A percentile compares a stretch with the other conserved stretches of the same genome.
phyloP scores from a whole-genome alignment of 2,329 filamentous ascomycete species.

The Nemania abortiva region DNA sequence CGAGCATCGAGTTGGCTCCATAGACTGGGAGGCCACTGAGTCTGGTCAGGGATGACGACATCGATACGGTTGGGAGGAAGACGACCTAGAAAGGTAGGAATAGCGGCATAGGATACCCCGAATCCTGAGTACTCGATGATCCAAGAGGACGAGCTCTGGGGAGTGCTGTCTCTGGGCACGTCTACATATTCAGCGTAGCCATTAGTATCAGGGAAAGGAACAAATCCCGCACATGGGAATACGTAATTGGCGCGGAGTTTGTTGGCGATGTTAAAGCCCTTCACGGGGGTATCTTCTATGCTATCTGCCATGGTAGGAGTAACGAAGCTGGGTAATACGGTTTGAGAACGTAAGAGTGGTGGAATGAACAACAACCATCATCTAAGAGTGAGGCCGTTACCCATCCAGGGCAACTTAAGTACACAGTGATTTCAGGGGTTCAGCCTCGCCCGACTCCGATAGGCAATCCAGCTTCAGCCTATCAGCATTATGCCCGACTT shows the following conservation, averaged over 20 bases:
- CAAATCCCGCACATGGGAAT: slow-evolving; percentile 13
- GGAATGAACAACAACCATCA: slow-evolving; percentile 3
- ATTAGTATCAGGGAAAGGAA: slow-evolving; percentile 20
- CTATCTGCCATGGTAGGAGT: slow-evolving; percentile 13
- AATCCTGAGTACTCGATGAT: slow-evolving; percentile 16
- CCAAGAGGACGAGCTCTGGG: slow-evolving; percentile 17
- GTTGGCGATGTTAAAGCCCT: slow-evolving; percentile 16
- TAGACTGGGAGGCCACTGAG: slow-evolving; percentile 17
- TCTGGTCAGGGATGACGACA: slow-evolving; percentile 24
- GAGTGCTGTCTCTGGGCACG: slow-evolving; percentile 20
- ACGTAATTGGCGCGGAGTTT: slow-evolving; percentile 18
- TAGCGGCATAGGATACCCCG: slow-evolving; percentile 15
- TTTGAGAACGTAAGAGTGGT: slow-evolving; percentile 3
- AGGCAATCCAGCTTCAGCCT: background rate
- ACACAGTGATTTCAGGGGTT: no score
- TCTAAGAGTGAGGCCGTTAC: background rate
- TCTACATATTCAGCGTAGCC: slow-evolving; percentile 18
- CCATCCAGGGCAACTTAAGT: background rate
- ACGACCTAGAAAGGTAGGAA: slow-evolving; percentile 17
- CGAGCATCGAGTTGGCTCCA: slow-evolving; percentile 22
- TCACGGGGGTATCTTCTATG: slow-evolving; percentile 1
- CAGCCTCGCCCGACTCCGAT: background rate
- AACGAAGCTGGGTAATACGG: background rate
- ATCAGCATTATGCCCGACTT: slow-evolving; percentile 12
- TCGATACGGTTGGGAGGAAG: slow-evolving; percentile 20